These are phyloP conservation scores for Xerocomellus dryophilus DNA, from an alignment of 768 basidiomycete genomes.

Conservation along the genomic window DNA sequence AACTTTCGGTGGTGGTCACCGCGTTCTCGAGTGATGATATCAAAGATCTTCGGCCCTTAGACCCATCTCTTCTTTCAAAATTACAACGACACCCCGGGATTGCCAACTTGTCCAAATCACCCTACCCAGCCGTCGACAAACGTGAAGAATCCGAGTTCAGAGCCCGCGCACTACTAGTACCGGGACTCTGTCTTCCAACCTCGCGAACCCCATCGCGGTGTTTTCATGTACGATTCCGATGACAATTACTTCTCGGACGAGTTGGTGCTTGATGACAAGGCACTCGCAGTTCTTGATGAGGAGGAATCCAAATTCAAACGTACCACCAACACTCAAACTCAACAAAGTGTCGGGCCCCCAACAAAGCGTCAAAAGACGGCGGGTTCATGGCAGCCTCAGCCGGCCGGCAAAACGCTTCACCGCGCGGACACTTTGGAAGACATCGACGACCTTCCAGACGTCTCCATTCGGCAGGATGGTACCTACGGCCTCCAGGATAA, in stretches of 20 bases:
- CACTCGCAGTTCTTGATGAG: constrained; percentile 58
- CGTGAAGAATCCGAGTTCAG: background rate
- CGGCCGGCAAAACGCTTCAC: constrained; percentile 26
- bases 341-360: constrained; percentile 34
- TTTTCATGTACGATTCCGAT: constrained; percentile 59
- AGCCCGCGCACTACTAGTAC: background rate
- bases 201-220: background rate
- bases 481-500: constrained; percentile 45
- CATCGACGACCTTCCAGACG: constrained; percentile 57
- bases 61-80: background rate
- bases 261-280: constrained; percentile 58
- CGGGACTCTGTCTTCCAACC: background rate
- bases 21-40: background rate
- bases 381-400: constrained; percentile 42
- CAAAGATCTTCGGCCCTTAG: background rate
- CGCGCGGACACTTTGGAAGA: constrained; percentile 34
- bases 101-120: background rate
- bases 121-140: background rate
- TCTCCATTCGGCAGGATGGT: constrained; percentile 58
- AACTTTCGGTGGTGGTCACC: background rate
- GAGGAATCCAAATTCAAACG: constrained; percentile 45
- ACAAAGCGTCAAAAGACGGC: constrained; percentile 57
- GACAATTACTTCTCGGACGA: constrained; percentile 67
- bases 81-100: background rate
- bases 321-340: constrained; percentile 25